Evolutionary conservation across 306 rosid genomes (phyloP).

Genomic region (Trifolium dubium): DNA sequence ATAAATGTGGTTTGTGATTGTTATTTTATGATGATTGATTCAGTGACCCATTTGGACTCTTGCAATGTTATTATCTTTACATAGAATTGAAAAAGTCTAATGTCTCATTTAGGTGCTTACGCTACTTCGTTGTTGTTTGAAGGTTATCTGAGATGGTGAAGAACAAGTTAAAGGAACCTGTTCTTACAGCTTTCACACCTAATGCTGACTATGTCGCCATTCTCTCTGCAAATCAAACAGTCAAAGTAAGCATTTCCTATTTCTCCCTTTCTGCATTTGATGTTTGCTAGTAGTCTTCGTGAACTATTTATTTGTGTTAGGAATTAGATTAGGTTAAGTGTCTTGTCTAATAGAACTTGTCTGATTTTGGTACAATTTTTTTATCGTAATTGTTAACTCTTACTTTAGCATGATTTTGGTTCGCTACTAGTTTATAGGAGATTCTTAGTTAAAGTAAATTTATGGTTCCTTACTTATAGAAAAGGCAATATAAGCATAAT

Average conservation of each 20-base stretch:
- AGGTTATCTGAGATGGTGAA: conserved; percentile 45
- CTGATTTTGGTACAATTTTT: not conserved
- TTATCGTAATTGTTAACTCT: not conserved
- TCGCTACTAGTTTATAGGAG: not conserved
- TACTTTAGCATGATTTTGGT: conserved; percentile 3
- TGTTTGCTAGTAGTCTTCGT: conserved; percentile 10
- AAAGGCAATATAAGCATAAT: not conserved
- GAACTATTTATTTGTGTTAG: not conserved
- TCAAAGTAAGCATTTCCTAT: conserved; percentile 41
- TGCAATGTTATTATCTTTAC: conserved; percentile 7
- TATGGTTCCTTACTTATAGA: not conserved
- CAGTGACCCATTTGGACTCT: not conserved
- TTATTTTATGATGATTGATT: not conserved
- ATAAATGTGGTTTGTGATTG: too few species aligned
- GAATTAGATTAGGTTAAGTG: not conserved
- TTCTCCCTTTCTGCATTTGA: conserved; percentile 3
- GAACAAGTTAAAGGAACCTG: conserved; percentile 43
- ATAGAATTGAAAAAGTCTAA: not conserved
- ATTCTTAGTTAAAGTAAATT: not conserved
- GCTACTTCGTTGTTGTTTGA: not conserved
- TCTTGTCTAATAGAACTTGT: not conserved
- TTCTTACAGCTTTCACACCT: conserved; percentile 51
- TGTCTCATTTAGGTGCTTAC: conserved; percentile 25
- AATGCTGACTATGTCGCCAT: conserved; percentile 45
- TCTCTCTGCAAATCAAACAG: conserved; percentile 40